Evolutionary conservation across 1,139 yeast species (phyloP), one percentile per base, ranked within the genome.

Genomic region (Protomyces gravidus): DNA sequence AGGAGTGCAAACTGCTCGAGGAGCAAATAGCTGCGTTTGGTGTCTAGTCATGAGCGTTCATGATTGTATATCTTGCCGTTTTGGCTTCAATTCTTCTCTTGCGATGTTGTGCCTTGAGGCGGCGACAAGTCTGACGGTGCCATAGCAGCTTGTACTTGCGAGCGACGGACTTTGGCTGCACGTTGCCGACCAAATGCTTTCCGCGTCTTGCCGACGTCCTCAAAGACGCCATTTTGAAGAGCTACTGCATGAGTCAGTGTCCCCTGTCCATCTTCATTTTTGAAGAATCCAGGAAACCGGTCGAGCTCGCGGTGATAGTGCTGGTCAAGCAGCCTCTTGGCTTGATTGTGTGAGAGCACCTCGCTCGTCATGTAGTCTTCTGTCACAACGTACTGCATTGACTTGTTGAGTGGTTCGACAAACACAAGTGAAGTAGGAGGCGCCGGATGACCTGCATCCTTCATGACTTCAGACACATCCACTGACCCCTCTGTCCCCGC

Each of bases 1-100:
- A 47, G 42, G 58, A 53, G 39, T 45, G 47, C 21, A 49, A 30
- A 11, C 21, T 53, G 19, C 21, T 53, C 39, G 32, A 32, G 25
- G 58, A 53, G 21, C 51, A 46, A 23, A 33, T 53, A 2, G 58
- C 58, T 4, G 58, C 58, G 5, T 53, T 45, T 46, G 51, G 46
- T 33, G 48, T 53, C 5, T n/a, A 7, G n/a, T 30, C 15, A 5
- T 5, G 15, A 5, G n/a, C 32, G 36, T 30, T 2, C 36, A 13
- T n/a, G n/a, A n/a, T n/a, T n/a, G n/a, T n/a, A n/a, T n/a, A n/a
- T n/a, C n/a, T n/a, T n/a, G n/a, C n/a, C n/a, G n/a, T n/a, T n/a
- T n/a, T n/a, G n/a, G n/a, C n/a, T n/a, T n/a, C n/a, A n/a, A n/a
- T n/a, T n/a, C n/a, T n/a, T n/a, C n/a, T n/a, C n/a, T n/a, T n/a